These are phyloP conservation scores for baker's yeast (Saccharomyces cerevisiae) DNA, from an alignment of 805 yeast genomes.

Conservation along the genomic window DNA sequence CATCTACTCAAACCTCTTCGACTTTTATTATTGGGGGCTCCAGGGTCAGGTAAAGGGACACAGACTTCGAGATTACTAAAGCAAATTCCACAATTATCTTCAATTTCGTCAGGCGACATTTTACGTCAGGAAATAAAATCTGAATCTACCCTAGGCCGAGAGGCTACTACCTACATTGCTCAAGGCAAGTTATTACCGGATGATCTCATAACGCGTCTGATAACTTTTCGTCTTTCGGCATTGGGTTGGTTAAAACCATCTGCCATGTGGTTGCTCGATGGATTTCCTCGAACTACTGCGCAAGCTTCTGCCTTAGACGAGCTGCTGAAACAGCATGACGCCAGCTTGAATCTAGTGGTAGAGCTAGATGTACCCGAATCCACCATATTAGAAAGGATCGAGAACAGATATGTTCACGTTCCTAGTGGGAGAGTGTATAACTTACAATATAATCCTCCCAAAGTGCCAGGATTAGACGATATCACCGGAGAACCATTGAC, in stretches of 20 bases:
- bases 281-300: conserved; percentile 74
- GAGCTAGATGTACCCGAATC: conserved; percentile 79
- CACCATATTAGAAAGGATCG: conserved; percentile 75
- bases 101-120: conserved; percentile 80
- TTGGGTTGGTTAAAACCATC: conserved; percentile 21
- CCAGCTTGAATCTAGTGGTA: conserved; percentile 65
- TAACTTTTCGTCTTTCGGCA: conserved; percentile 40
- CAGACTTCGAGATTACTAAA: conserved; percentile 60
- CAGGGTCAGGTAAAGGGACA: conserved; percentile 94
- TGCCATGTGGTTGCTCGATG: conserved; percentile 73
- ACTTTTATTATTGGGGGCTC: conserved; percentile 77
- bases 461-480: conserved; percentile 72
- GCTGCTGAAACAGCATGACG: conserved; percentile 31
- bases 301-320: conserved; percentile 61
- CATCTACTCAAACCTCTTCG: conserved; percentile 41
- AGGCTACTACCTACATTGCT: conserved; percentile 49
- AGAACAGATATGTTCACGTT: conserved; percentile 75
- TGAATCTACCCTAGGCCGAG: conserved; percentile 45
- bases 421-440: conserved; percentile 85
- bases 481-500: conserved; percentile 78
- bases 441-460: conserved; percentile 82
- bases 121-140: conserved; percentile 57
- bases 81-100: conserved; percentile 41
- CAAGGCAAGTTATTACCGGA: conserved; percentile 73
- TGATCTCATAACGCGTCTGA: conserved; percentile 49